These are phyloP conservation scores for Chaetomium strumarium DNA, from an alignment of 2,329 filamentous ascomycete species.

Conservation along the genomic window DNA sequence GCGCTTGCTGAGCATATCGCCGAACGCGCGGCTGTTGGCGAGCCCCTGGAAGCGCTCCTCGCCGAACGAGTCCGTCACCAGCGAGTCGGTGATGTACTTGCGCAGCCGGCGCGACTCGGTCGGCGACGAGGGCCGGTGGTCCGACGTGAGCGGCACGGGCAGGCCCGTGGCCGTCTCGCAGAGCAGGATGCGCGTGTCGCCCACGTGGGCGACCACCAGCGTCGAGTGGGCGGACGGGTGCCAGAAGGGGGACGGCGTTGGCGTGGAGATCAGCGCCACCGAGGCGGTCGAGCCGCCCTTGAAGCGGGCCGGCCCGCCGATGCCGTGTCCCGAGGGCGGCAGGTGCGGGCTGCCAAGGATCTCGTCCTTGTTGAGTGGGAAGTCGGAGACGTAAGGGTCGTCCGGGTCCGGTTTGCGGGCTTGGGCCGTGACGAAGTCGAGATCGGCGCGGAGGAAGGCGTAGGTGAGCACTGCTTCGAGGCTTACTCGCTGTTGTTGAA, in stretches of 20 bases:
- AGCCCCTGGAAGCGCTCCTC: slow-evolving; percentile 92
- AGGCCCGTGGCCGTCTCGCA: slow-evolving; percentile 80
- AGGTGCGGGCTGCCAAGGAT: slow-evolving; percentile 60
- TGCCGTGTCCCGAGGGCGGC: slow-evolving; percentile 52
- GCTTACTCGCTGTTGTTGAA: slow-evolving; percentile 36
- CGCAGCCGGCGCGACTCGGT: slow-evolving; percentile 76
- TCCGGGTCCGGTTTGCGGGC: slow-evolving; percentile 71
- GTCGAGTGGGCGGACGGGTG: slow-evolving; percentile 81
- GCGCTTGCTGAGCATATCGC: slow-evolving; percentile 85
- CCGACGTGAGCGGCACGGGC: slow-evolving; percentile 75
- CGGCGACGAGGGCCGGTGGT: slow-evolving; percentile 88
- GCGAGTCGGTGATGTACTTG: slow-evolving; percentile 65
- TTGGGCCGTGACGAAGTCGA: slow-evolving; percentile 90
- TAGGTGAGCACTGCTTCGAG: slow-evolving; percentile 80
- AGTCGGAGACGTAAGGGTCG: slow-evolving; percentile 64
- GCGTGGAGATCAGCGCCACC: slow-evolving; percentile 78
- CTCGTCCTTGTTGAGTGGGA: slow-evolving; percentile 78
- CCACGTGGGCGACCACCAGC: slow-evolving; percentile 81
- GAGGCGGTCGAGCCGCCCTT: slow-evolving; percentile 92
- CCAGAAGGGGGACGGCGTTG: slow-evolving; percentile 90
- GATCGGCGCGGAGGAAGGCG: slow-evolving; percentile 86
- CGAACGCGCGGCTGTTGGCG: slow-evolving; percentile 90
- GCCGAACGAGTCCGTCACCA: slow-evolving; percentile 93
- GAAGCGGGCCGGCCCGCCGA: slow-evolving; percentile 74
- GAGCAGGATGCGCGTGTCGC: slow-evolving; percentile 85